A percentile compares a stretch with the other conserved stretches of the same genome.
Evolutionary conservation across 768 basidiomycete genomes (phyloP).

Genomic region (Pleurotus sapidus): DNA sequence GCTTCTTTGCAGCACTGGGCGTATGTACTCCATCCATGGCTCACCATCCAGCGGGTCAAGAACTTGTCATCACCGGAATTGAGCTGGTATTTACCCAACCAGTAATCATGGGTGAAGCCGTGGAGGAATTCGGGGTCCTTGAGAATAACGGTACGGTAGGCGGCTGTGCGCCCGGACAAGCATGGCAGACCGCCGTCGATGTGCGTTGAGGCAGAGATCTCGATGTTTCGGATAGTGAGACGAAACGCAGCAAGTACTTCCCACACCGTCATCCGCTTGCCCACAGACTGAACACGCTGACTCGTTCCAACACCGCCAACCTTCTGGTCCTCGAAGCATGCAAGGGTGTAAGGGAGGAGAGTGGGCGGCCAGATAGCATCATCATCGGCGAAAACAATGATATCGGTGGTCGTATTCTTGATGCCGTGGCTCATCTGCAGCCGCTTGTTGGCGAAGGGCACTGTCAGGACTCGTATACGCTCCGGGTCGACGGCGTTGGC

Average conservation of each 20-base stretch:
- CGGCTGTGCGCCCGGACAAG: conserved; percentile 89
- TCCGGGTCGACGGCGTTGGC: conserved; percentile 85
- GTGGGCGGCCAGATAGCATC: conserved; percentile 96
- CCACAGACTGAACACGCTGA: conserved; percentile 83
- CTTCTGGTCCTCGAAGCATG: conserved; percentile 93
- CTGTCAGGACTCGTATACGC: conserved; percentile 82
- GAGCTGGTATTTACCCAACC: conserved; percentile 92
- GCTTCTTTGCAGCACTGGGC: conserved; percentile 85
- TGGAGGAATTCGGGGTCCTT: conserved; percentile 93
- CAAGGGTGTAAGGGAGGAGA: conserved; percentile 83
- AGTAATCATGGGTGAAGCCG: conserved; percentile 92
- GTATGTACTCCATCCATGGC: conserved; percentile 94
- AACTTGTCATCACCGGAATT: conserved; percentile 96
- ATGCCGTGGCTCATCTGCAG: conserved; percentile 94
- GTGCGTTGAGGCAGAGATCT: conserved; percentile 85
- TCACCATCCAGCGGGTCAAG: conserved; percentile 95
- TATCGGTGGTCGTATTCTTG: conserved; percentile 85
- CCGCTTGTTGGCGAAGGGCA: conserved; percentile 92
- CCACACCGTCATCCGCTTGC: conserved; percentile 85
- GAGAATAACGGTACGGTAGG: conserved; percentile 90
- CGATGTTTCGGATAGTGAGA: conserved; percentile 90
- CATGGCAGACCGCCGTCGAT: conserved; percentile 93
- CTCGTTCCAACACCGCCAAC: conserved; percentile 91
- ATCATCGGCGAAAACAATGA: conserved; percentile 93
- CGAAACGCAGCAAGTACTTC: conserved; percentile 93